Percentiles rank a stretch among this genome's conserved stretches.
Conservation (phyloP, 176 grass and related monocot species). For the Oryza longistaminata region DNA sequence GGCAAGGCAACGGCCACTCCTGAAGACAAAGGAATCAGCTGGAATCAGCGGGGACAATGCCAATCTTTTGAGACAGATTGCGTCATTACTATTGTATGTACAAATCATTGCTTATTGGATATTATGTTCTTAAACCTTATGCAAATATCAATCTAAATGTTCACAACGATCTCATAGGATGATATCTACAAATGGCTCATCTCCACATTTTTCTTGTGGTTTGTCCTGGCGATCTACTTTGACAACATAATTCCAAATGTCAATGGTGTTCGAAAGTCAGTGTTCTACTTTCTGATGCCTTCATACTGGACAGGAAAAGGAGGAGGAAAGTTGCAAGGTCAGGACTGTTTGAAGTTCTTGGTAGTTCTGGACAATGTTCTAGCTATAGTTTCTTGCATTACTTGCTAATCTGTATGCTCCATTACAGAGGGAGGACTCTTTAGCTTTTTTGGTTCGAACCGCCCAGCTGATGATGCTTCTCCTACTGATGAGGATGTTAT, state of each 20-base stretch:
- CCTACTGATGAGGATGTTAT: constrained; percentile 90
- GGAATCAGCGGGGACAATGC: constrained; percentile 60
- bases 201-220: constrained; percentile 95
- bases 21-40: constrained; percentile 84
- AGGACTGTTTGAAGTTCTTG: constrained; percentile 25
- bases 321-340: constrained; percentile 74
- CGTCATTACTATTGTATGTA: constrained; percentile 81
- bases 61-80: constrained; percentile 61
- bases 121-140: neutral
- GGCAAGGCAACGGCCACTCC: constrained; percentile 82
- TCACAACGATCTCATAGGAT: constrained; percentile 56
- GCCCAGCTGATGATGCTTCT: constrained; percentile 60
- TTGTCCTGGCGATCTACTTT: constrained; percentile 86
- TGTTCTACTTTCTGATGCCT: constrained; percentile 92
- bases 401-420: constrained; percentile 22
- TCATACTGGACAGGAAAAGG: constrained; percentile 95
- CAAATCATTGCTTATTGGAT: constrained; percentile 20
- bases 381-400: constrained; percentile 12
- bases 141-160: constrained; percentile 33
- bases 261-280: constrained; percentile 84
- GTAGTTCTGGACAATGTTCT: constrained; percentile 34
- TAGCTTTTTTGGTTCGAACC: constrained; percentile 73
- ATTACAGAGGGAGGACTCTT: constrained; percentile 79
- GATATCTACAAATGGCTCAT: constrained; percentile 90
- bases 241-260: constrained; percentile 97